Evolutionary conservation across 2,329 filamentous ascomycete genomes (phyloP).

Genomic region (Cercospora zeae-maydis): DNA sequence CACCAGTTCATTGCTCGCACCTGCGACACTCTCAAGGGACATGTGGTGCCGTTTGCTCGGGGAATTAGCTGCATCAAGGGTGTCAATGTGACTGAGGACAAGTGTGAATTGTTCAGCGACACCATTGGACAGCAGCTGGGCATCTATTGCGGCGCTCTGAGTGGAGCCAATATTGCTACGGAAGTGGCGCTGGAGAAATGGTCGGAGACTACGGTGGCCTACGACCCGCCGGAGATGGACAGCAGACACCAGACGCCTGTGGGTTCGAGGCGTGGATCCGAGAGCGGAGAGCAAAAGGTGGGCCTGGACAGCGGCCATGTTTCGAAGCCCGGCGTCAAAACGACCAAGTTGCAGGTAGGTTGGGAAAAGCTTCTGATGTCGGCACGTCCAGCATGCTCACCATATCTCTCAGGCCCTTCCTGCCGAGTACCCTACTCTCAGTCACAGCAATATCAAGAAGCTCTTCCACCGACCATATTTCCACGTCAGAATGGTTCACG

Average conservation of each 20-base stretch:
- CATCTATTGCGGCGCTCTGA: constrained; percentile 95
- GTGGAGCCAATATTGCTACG: constrained; percentile 91
- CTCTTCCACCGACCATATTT: constrained; percentile 97
- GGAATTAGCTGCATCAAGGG: constrained; percentile 98
- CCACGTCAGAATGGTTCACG: constrained; percentile 87
- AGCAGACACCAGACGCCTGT: constrained; percentile 67
- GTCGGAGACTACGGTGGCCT: constrained; percentile 94
- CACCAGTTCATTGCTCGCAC: constrained; percentile 92
- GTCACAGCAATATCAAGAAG: constrained; percentile 75
- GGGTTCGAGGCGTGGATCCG: constrained; percentile 40
- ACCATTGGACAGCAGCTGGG: constrained; percentile 85
- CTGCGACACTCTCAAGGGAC: constrained; percentile 77
- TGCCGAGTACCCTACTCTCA: constrained; percentile 76
- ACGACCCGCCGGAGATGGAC: constrained; percentile 87
- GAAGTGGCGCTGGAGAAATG: constrained; percentile 96
- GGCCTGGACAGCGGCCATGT: constrained; percentile 24
- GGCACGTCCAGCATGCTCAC: not conserved
- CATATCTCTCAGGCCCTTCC: constrained; percentile 57
- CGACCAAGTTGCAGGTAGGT: constrained; percentile 2
- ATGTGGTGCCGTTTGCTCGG: constrained; percentile 86
- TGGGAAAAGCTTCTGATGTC: not conserved
- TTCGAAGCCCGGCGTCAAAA: constrained; percentile 56
- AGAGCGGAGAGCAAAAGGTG: constrained; percentile 29
- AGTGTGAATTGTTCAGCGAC: constrained; percentile 87
- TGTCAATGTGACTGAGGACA: constrained; percentile 83